These are phyloP conservation scores for Aspergillus avenaceus DNA, from an alignment of 495 filamentous ascomycete species.

Conservation along the genomic window DNA sequence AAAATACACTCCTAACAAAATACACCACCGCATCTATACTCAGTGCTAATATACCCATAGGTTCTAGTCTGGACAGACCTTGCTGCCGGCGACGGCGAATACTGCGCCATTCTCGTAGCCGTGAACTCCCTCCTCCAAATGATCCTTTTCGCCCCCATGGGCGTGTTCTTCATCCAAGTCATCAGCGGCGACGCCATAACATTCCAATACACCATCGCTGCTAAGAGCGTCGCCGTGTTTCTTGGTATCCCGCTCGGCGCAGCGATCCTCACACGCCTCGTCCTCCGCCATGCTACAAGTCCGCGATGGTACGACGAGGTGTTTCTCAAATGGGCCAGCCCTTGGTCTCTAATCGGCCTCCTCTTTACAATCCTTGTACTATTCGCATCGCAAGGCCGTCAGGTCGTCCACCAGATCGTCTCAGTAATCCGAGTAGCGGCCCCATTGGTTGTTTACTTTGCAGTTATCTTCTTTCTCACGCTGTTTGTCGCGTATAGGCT, in stretches of 20 bases:
- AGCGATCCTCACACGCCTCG: conserved; percentile 51
- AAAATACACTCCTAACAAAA: conserved; percentile 5
- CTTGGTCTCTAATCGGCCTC: conserved; percentile 75
- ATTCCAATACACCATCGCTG: conserved; percentile 54
- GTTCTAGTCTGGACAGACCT: conserved; percentile 76
- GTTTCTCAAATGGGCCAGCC: conserved; percentile 60
- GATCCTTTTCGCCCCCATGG: conserved; percentile 76
- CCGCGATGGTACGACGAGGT: conserved; percentile 59
- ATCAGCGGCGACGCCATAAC: conserved; percentile 42
- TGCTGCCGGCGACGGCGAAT: conserved; percentile 74
- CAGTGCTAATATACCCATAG: conserved; percentile 25
- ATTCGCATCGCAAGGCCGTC: conserved; percentile 70
- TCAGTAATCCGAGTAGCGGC: conserved; percentile 76
- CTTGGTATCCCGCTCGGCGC: conserved; percentile 81
- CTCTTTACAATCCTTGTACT: conserved; percentile 83
- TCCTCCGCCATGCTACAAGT: conserved; percentile 45
- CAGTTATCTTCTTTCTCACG: conserved; percentile 66
- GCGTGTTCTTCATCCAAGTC: conserved; percentile 71
- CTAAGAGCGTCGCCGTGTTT: conserved; percentile 77
- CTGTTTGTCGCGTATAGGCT: conserved; percentile 50
- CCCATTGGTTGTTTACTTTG: conserved; percentile 77
- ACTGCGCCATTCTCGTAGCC: conserved; percentile 88
- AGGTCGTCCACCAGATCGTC: conserved; percentile 77
- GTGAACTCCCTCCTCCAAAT: conserved; percentile 87
- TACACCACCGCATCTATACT: background rate